A percentile compares a stretch with the other conserved stretches of the same genome.
Conservation (phyloP, 371 early-diverging fungal species). For the Mucor mucedo region DNA sequence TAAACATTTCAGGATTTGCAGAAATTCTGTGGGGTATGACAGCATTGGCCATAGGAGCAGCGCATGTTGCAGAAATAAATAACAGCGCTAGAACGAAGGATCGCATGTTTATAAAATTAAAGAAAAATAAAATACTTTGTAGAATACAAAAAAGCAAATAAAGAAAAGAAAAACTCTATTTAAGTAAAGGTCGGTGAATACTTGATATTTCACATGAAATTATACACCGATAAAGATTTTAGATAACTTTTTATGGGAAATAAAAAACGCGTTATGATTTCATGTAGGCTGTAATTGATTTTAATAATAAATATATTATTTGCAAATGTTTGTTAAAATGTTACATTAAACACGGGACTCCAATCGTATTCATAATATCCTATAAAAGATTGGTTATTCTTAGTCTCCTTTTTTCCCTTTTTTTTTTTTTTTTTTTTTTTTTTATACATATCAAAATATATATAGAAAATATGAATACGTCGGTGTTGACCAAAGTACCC, state of each 20-base stretch:
- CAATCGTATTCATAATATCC: neutral
- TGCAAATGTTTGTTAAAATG: neutral
- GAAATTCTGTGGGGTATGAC: slow-evolving; percentile 5
- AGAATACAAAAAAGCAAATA: neutral
- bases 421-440: neutral
- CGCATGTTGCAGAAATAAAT: neutral
- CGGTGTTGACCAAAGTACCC: slow-evolving; percentile 15
- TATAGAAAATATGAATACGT: neutral
- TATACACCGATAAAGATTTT: neutral
- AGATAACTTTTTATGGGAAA: neutral
- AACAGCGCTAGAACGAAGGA: neutral
- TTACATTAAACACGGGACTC: neutral
- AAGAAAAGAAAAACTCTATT: neutral
- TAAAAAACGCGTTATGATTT: too few relatives aligned
- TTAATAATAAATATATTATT: too few relatives aligned
- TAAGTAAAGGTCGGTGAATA: slow-evolving; percentile 1
- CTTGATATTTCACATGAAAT: neutral
- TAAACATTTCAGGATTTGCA: slow-evolving; percentile 10
- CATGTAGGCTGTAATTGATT: too few relatives aligned
- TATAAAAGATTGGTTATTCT: neutral
- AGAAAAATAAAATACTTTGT: neutral
- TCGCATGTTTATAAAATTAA: neutral
- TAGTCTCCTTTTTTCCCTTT: neutral
- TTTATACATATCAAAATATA: too few relatives aligned
- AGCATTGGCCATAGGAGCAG: neutral